Conservation (phyloP, 192 early-diverging fungal genomes). For the Rhizophlyctis rosea region DNA sequence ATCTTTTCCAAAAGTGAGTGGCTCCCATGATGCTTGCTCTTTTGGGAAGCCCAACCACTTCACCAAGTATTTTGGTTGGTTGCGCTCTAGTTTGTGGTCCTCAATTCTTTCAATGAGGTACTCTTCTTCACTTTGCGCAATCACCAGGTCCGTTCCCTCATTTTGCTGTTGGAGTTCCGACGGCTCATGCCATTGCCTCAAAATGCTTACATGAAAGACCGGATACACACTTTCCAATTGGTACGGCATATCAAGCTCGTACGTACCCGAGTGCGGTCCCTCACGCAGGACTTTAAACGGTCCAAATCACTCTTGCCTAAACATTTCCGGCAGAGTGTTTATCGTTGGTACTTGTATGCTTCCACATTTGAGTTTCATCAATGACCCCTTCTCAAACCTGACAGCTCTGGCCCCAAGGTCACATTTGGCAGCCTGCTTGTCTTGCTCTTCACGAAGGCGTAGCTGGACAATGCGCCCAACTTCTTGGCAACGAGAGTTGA, state of each 20-base stretch:
- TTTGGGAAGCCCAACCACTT: not conserved
- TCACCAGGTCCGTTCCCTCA: not conserved
- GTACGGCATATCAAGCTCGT: conserved; percentile 5
- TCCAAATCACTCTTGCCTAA: conserved; percentile 6
- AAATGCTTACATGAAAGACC: conserved; percentile 15
- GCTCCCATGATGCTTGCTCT: not conserved
- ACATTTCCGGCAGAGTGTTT: not conserved
- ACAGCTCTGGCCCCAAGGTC: not conserved
- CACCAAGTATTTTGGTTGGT: not conserved
- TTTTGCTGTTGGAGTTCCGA: not conserved
- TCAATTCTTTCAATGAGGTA: not conserved
- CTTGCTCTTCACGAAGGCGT: conserved; percentile 5
- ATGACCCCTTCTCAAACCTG: conserved; percentile 1
- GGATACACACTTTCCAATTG: conserved; percentile 1
- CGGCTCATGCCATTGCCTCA: not conserved
- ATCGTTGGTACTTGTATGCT: not conserved
- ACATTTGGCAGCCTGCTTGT: not conserved
- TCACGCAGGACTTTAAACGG: conserved; percentile 2
- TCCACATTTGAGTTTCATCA: not conserved
- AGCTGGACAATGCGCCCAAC: conserved; percentile 12
- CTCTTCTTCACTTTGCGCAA: not conserved
- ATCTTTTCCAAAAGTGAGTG: not conserved
- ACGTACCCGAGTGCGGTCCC: conserved; percentile 22
- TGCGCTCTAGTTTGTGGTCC: not conserved
- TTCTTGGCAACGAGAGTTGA: not conserved